Evolutionary conservation across 345 rosid genomes (phyloP).

Genomic region (Xanthoceras sorbifolium): DNA sequence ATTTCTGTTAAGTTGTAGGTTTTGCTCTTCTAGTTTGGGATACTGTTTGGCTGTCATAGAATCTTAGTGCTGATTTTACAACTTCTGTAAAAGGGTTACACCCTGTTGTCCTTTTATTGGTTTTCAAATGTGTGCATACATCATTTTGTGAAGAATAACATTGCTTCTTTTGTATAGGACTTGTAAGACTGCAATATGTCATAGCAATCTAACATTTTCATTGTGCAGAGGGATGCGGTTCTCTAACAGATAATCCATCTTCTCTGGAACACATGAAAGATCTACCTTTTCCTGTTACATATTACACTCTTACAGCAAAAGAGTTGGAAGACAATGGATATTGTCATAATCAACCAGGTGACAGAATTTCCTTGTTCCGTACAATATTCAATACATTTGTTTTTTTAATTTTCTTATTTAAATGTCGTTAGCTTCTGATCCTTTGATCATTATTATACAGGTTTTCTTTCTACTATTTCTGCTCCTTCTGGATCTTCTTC

Average conservation of each 20-base stretch:
- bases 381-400: neutral
- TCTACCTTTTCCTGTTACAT: slow-evolving; percentile 77
- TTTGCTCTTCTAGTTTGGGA: neutral
- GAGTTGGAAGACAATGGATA: slow-evolving; percentile 86
- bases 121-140: neutral
- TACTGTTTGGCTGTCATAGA: neutral
- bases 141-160: neutral
- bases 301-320: slow-evolving; percentile 70
- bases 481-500: slow-evolving; percentile 60
- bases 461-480: slow-evolving; percentile 67
- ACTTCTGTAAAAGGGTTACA: neutral
- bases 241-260: slow-evolving; percentile 31
- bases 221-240: slow-evolving; percentile 38
- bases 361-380: slow-evolving; percentile 10
- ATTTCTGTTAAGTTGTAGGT: neutral
- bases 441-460: slow-evolving; percentile 39
- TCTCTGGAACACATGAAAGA: slow-evolving; percentile 46
- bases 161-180: neutral
- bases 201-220: slow-evolving; percentile 16
- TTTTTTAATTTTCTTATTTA: neutral
- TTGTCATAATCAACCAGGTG: slow-evolving; percentile 62
- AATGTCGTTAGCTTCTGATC: slow-evolving; percentile 18
- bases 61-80: neutral
- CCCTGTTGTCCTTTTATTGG: neutral
- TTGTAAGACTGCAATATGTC: neutral